Base-by-base conservation (phyloP, 495 filamentous ascomycete species). In the Podospora comata region DNA sequence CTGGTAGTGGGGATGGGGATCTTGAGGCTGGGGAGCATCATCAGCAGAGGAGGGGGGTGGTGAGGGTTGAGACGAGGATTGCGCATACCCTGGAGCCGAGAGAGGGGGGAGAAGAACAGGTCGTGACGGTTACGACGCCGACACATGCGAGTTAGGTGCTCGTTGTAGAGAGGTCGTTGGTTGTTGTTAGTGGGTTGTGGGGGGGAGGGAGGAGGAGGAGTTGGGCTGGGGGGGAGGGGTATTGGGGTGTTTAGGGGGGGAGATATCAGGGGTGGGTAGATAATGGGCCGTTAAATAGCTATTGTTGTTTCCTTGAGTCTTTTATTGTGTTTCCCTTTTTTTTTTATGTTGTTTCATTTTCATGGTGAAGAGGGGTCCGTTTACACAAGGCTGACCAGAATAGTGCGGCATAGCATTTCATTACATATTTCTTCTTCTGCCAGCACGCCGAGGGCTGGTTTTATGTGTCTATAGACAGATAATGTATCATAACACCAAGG, bases 1-100 rank as follows among this genome's bases (percentile, higher is more conserved):
- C 7, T 48, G 9, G 39, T 13, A 11, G 39, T 48, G 39, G 39
- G 39, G 7, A 19, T 58, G 18, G 6, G 9, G 55, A 58, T 7
- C 23, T 59, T 65, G 30, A 60, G 65, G 62, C 44, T 63, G 54
- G 65, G n/a, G 59, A 57, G 23, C 18, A 27, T 7, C 62, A 44
- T 15, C 23, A 53, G 30, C 39, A n/a, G 32, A 28, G 28, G 56
- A 18, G 23, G 23, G 58, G 59, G 19, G 67, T 66, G 58, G 70
- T 71, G 3, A 19, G 48, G 0, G 67, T 71, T 11, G 60, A 69
- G 67, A 71, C 70, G 53, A 53, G 56, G 13, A 71, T 71, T 18
- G 63, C 63, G 53, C 59, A 48, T 7, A 67, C 32, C n/a, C n/a
- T 28, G 23, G 26, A 58, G 54, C 48, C 4, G 53, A 59, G 28